Base-by-base conservation (phyloP, 768 basidiomycete genomes). In the Suillus occidentalis region DNA sequence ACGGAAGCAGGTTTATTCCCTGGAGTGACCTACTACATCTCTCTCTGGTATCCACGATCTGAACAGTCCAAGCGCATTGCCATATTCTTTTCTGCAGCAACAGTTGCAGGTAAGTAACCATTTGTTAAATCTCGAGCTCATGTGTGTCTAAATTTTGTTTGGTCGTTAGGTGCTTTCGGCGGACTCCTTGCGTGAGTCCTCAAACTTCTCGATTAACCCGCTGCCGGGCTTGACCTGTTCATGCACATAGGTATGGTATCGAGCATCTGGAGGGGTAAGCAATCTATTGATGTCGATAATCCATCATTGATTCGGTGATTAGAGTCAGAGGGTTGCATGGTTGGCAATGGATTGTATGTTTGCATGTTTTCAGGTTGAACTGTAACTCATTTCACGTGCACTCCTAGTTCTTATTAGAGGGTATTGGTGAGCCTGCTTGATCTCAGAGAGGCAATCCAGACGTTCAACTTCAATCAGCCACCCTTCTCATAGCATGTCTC, bases 21-120 rank as follows among this genome's bases (percentile, higher is more conserved):
- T 0, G 79, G 79, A 1, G 72, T 82, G 62, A 77, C 76, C 2
- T 84, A 82, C 63, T 81, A 78, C 49, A 76, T 87, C 52, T 85
- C 84, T 13, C 72, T 85, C 58, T 89, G 88, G 87, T 86, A 91
- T 70, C 81, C 85, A 12, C 78, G 84, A 42, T 76, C 77, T 61
- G 88, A 89, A 69, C 82, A 87, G 52, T 86, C 84, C 20, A 76
- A 75, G 69, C 82, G 88, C 34, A 81, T 87, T 63, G 85, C 87
- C 5, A 78, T 89, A 43, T 89, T 89, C 78, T 88, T 88, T 72
- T 83, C 83, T 22, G 86, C 87, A 43, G 86, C 87, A 13, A 87
- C 85, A 2, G 70, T 84, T 42, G 83, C 86, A 20, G 87, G 82
- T 73, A 39, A 18, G 72, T 61, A 43, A n/a, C 5, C 20, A 7